phyloP scores from a whole-genome alignment of 2,329 filamentous ascomycete genomes.

The Ophiostoma fasciatum region DNA sequence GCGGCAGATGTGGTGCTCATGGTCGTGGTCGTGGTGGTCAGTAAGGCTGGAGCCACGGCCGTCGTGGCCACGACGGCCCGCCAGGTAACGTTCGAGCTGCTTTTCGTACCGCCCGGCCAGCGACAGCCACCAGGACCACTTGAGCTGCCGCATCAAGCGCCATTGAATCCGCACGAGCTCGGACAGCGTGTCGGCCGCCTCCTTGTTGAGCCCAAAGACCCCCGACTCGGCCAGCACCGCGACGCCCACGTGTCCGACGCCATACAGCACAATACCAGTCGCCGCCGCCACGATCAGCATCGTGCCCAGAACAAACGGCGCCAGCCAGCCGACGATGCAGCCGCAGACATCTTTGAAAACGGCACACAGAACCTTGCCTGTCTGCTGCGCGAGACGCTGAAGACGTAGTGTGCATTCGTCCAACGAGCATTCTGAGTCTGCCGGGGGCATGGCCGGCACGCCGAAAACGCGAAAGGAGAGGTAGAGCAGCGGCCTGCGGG shows the following conservation, averaged over 20 bases:
- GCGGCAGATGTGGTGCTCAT: neutral
- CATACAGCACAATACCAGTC: constrained; percentile 8
- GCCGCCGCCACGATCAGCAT: constrained; percentile 5
- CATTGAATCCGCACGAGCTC: constrained; percentile 5
- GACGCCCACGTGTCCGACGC: constrained; percentile 7
- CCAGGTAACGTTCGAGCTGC: neutral
- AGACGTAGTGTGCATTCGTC: too few species aligned
- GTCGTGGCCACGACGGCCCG: too few species aligned
- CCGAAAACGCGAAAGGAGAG: too few species aligned
- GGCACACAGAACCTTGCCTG: too few species aligned
- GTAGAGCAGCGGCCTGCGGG: neutral
- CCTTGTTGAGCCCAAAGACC: constrained; percentile 7
- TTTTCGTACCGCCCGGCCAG: constrained; percentile 1
- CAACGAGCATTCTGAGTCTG: too few species aligned
- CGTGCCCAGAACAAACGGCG: neutral
- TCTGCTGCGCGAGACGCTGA: too few species aligned
- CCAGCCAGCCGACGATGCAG: neutral
- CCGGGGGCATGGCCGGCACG: too few species aligned
- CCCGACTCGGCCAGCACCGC: constrained; percentile 4
- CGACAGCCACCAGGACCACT: constrained; percentile 9
- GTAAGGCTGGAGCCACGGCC: too few species aligned
- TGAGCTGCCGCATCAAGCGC: constrained; percentile 6
- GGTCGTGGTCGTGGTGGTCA: neutral
- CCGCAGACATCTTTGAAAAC: too few species aligned
- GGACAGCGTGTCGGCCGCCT: constrained; percentile 2